Evolutionary conservation across 306 rosid species (phyloP).

Genomic region (Oemleria cerasiformis): DNA sequence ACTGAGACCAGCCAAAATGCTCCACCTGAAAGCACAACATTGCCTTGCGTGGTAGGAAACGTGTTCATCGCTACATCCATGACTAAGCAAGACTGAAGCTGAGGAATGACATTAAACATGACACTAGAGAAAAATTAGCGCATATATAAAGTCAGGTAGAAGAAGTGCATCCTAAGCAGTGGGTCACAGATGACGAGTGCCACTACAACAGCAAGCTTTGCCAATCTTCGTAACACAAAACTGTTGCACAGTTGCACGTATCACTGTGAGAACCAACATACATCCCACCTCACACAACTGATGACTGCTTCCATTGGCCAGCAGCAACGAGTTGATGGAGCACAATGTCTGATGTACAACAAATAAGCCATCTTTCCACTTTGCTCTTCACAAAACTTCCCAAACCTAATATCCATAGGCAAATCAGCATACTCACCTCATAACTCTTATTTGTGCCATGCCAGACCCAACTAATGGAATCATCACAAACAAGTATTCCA

Average conservation of each 20-base stretch:
- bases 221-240: neutral
- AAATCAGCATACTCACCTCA: neutral
- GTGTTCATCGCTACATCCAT: neutral
- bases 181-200: neutral
- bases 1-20: neutral
- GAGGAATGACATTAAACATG: neutral
- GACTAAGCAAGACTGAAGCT: neutral
- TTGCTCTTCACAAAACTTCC: neutral
- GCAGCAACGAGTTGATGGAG: neutral
- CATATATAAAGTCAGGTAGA: neutral
- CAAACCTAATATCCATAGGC: constrained; percentile 12
- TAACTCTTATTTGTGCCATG: constrained; percentile 4
- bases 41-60: neutral
- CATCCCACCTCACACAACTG: constrained; percentile 20
- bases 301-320: neutral
- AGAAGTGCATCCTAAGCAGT: neutral
- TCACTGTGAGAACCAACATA: neutral
- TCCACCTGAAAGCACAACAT: neutral
- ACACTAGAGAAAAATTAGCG: neutral
- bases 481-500: constrained; percentile 10
- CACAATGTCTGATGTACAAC: neutral
- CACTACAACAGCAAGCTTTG: neutral
- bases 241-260: neutral
- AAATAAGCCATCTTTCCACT: constrained; percentile 6
- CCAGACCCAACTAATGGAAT: constrained; percentile 12